These are phyloP conservation scores for Diaporthe vexans DNA, from an alignment of 2,329 filamentous ascomycete species.

Conservation along the genomic window DNA sequence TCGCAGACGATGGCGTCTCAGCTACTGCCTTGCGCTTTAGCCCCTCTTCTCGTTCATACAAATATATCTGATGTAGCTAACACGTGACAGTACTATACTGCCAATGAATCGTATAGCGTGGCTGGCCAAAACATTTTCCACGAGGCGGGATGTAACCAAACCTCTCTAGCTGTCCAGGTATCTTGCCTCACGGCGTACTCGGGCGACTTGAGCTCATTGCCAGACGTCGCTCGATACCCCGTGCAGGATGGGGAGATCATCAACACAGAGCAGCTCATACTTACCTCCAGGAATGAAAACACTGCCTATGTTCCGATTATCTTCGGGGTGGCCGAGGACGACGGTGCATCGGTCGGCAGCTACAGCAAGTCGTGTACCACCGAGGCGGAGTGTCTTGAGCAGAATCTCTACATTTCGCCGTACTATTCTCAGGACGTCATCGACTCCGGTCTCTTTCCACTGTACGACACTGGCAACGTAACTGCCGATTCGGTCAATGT, in stretches of 20 bases:
- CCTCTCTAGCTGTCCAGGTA: conserved; percentile 14
- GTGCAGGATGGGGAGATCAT: conserved; percentile 5
- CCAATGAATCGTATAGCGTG: neutral
- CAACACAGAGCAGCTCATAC: conserved; percentile 19
- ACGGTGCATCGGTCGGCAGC: conserved; percentile 19
- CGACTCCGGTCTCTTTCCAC: neutral
- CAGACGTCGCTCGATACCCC: conserved; percentile 7
- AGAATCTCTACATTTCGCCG: conserved; percentile 14
- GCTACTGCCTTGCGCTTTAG: neutral
- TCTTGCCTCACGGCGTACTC: neutral
- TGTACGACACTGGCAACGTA: conserved; percentile 1
- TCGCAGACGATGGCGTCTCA: neutral
- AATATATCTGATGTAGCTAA: neutral
- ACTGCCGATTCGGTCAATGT: conserved; percentile 16
- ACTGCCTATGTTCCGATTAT: conserved; percentile 8
- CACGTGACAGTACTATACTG: neutral
- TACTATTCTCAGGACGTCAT: conserved; percentile 4
- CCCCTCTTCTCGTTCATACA: neutral
- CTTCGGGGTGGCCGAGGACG: conserved; percentile 1
- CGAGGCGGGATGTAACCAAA: conserved; percentile 15
- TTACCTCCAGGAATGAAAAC: conserved; percentile 9
- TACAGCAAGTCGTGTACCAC: conserved; percentile 24
- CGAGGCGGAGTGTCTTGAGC: conserved; percentile 12
- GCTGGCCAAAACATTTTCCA: conserved; percentile 20
- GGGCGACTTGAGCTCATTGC: conserved; percentile 7